Conservation (phyloP, 768 basidiomycete species). For the Mycena crocata region DNA sequence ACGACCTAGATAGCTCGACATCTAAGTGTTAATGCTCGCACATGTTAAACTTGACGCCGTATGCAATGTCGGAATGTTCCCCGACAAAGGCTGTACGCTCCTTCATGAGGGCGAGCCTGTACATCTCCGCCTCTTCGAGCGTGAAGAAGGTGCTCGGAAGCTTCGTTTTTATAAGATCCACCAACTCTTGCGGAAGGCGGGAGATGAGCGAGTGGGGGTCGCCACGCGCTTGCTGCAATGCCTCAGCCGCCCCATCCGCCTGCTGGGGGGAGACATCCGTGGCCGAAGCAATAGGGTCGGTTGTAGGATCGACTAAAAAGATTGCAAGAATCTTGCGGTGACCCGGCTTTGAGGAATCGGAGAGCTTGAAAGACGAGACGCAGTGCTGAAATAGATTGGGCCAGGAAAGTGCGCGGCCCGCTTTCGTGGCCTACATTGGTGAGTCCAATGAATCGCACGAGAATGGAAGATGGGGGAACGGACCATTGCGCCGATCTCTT, state of each 20-base stretch:
- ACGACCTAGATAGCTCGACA: no score
- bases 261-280: conserved; percentile 47
- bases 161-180: background rate
- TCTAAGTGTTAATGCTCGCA: background rate
- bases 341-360: conserved; percentile 46
- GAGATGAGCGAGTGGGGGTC: conserved; percentile 5
- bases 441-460: background rate
- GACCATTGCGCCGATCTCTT: conserved; percentile 42
- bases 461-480: background rate
- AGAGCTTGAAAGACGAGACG: conserved; percentile 49
- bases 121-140: conserved; percentile 18
- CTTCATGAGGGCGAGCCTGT: conserved; percentile 30
- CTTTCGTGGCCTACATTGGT: conserved; percentile 29
- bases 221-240: conserved; percentile 17
- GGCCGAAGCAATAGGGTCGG: conserved; percentile 42
- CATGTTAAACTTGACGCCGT: background rate
- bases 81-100: conserved; percentile 28
- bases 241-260: conserved; percentile 37
- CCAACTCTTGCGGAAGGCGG: conserved; percentile 23
- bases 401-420: conserved; percentile 48
- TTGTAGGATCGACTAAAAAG: conserved; percentile 51
- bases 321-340: conserved; percentile 53
- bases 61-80: background rate
- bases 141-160: conserved; percentile 7
- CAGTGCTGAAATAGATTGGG: conserved; percentile 53